Percentiles rank a stretch among this genome's conserved stretches.
Evolutionary conservation across 768 basidiomycete genomes (phyloP).

Genomic region (Termitomyces sp.): DNA sequence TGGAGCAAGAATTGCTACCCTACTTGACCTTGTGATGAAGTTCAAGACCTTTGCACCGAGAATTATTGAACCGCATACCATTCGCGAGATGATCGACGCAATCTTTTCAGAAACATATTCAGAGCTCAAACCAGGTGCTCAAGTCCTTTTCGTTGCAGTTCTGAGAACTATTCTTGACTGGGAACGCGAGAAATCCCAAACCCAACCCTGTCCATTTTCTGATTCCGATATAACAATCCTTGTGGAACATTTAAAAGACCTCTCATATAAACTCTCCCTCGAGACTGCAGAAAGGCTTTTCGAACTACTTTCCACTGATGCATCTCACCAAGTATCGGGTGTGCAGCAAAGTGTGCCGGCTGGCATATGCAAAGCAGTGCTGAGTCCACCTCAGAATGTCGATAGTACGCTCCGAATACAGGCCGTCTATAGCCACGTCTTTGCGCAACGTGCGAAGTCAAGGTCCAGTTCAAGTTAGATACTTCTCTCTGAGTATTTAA

Average conservation of each 20-base stretch:
- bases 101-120: not conserved
- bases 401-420: not conserved
- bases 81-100: not conserved
- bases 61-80: not conserved
- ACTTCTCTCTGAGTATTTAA: not conserved
- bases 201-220: not conserved
- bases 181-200: not conserved
- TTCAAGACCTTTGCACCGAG: slow-evolving; percentile 1
- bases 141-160: not conserved
- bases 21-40: not conserved
- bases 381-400: not conserved
- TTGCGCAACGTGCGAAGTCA: not conserved
- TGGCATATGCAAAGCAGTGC: no score
- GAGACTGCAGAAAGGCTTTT: not conserved
- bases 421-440: not conserved
- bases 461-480: not conserved
- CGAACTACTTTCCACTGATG: not conserved
- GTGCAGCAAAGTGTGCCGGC: not conserved
- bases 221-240: slow-evolving; percentile 1
- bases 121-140: not conserved
- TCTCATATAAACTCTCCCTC: not conserved
- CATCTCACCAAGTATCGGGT: not conserved
- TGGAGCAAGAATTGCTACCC: not conserved
- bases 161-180: slow-evolving; percentile 2
- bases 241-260: not conserved